A percentile compares a stretch with the other conserved stretches of the same genome.
Conservation (phyloP, 495 filamentous ascomycete species). For the Aspergillus nanangensis region DNA sequence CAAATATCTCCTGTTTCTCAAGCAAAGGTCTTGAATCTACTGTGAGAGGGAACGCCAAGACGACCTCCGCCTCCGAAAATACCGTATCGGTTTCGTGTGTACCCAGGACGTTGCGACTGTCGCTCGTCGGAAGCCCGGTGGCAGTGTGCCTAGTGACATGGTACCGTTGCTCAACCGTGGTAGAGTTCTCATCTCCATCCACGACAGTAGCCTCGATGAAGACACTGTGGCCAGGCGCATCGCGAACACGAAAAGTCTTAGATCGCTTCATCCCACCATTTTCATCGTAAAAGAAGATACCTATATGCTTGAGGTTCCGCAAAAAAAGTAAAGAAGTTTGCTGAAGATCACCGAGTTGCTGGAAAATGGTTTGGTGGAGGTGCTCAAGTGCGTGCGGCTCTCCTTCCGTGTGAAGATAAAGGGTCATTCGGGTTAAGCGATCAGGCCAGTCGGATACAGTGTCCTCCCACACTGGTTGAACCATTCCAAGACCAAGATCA, state of each 20-base stretch:
- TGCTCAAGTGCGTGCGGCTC: slow-evolving; percentile 3
- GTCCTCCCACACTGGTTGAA: slow-evolving; percentile 34
- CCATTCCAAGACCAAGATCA: slow-evolving; percentile 40
- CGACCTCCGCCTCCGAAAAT: slow-evolving; percentile 22
- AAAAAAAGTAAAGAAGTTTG: slow-evolving; percentile 32
- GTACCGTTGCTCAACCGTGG: slow-evolving; percentile 14
- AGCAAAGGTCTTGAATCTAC: slow-evolving; percentile 17
- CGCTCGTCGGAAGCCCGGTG: slow-evolving; percentile 18
- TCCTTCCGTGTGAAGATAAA: slow-evolving; percentile 23
- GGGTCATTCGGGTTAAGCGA: slow-evolving; percentile 29
- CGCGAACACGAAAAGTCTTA: slow-evolving; percentile 5
- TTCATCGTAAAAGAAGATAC: slow-evolving; percentile 22
- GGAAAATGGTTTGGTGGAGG: slow-evolving; percentile 15
- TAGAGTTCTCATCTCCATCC: too few relatives aligned
- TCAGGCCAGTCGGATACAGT: slow-evolving; percentile 2
- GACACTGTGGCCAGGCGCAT: background rate
- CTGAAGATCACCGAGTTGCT: slow-evolving; percentile 29
- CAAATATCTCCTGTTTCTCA: slow-evolving; percentile 24
- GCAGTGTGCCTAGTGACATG: slow-evolving; percentile 18
- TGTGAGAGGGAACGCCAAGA: slow-evolving; percentile 38
- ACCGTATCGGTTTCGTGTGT: slow-evolving; percentile 8
- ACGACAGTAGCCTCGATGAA: slow-evolving; percentile 3
- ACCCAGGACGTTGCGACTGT: slow-evolving; percentile 22
- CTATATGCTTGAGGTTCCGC: slow-evolving; percentile 27
- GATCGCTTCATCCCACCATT: slow-evolving; percentile 1